Evolutionary conservation across 169 alveolate genomes (phyloP), one percentile per base, ranked within the genome.

Genomic region (Cryptosporidium viatorum): DNA sequence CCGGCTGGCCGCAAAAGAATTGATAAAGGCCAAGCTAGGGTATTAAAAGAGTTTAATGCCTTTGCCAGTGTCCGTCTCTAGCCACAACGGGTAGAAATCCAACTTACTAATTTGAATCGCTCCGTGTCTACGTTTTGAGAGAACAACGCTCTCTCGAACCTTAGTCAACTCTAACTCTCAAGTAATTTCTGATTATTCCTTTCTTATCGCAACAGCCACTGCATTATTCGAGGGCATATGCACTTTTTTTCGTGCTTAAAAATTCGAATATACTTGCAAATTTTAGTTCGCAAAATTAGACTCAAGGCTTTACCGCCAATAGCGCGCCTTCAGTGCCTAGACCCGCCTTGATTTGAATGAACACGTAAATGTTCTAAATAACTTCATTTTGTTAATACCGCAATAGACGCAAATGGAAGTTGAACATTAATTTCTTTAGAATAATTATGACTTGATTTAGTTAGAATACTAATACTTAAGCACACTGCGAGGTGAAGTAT

Each of bases 201-300:
- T 71, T 18, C 43, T 71, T 18, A 33, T 37, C 33, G 55, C 39
- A 73, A 55, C 14, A 33, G 69, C 86, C 86, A 55, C 51, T 73
- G 70, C 86, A 73, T 73, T 73, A 73, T 73, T 73, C n/a, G 70
- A 52, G 23, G 71, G 43, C 62, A 26, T 73, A 33, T 37, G 71
- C 59, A 73, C 71, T 51, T 35, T 50, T 59, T 26, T 59, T n/a
- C 58, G 84, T 70, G 84, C 69, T 51, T 55, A 41, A 35, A 37
- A 48, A 39, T 73, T 55, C n/a, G 6, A n/a, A 45, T 48, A 21
- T 73, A 31, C 86, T 73, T 73, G 86, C 86, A 73, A 73, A 73
- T 73, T 26, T 33, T 73, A 52, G 68, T 73, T 73, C 70, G 86
- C 86, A 73, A 55, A 70, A 52, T 55, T 73, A 73, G 86, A 73